Conservation (phyloP, 345 rosid species). For the Populus davidiana region DNA sequence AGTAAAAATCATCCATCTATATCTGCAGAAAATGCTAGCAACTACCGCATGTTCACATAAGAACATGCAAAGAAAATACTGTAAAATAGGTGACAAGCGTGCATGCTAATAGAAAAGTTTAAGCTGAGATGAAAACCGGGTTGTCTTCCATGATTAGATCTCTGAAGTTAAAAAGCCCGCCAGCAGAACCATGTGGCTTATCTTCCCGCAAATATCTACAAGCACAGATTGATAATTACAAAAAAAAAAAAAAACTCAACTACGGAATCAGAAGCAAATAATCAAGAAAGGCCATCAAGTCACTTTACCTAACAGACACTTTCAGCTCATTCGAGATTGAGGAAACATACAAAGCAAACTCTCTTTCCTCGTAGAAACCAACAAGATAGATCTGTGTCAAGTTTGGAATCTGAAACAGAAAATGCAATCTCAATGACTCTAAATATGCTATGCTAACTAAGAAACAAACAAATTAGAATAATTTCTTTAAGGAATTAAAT, state of each 20-base stretch:
- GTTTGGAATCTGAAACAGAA: constrained; percentile 32
- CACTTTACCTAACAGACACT: constrained; percentile 27
- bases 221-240: neutral
- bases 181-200: constrained; percentile 38
- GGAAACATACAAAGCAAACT: constrained; percentile 33
- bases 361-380: constrained; percentile 36
- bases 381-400: constrained; percentile 33
- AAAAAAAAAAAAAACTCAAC: neutral
- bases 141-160: constrained; percentile 30
- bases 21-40: neutral
- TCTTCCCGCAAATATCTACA: constrained; percentile 33
- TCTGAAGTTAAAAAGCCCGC: constrained; percentile 35
- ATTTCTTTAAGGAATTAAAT: constrained; percentile 2
- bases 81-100: neutral
- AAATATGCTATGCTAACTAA: neutral
- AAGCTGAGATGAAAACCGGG: constrained; percentile 20
- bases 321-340: constrained; percentile 34
- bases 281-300: constrained; percentile 9
- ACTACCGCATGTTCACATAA: neutral
- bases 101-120: neutral
- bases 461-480: neutral
- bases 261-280: neutral
- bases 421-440: constrained; percentile 2
- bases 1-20: neutral
- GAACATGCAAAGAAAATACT: neutral